These are phyloP conservation scores for Rhizoclosmatium sp. DNA, from an alignment of 192 early-diverging fungal species.

Conservation along the genomic window DNA sequence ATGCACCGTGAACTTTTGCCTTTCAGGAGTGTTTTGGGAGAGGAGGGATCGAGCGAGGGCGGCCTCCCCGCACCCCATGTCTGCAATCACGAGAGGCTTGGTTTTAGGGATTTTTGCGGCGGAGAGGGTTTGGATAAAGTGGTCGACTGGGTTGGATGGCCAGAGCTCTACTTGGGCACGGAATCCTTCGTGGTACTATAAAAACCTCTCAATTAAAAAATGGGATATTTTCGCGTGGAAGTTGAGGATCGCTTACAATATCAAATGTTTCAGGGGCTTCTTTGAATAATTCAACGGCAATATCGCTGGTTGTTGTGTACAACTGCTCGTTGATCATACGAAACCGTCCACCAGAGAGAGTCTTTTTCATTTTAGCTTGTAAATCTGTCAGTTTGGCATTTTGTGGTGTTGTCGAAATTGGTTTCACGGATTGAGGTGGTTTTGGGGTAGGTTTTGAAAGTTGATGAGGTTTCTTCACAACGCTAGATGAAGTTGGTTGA, in stretches of 20 bases:
- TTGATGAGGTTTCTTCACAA: not conserved
- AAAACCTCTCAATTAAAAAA: constrained; percentile 54
- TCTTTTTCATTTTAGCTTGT: constrained; percentile 73
- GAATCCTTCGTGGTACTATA: constrained; percentile 92
- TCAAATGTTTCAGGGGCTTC: constrained; percentile 89
- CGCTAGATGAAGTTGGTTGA: not conserved
- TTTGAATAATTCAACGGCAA: constrained; percentile 79
- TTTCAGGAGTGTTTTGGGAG: constrained; percentile 18
- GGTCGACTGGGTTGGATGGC: constrained; percentile 93
- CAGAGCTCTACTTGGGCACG: constrained; percentile 87
- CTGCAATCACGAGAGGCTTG: constrained; percentile 72
- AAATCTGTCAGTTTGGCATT: constrained; percentile 58
- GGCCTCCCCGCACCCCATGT: constrained; percentile 97
- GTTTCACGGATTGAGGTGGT: constrained; percentile 6
- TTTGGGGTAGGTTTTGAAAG: not conserved
- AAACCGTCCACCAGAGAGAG: constrained; percentile 67
- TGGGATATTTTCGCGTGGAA: constrained; percentile 75
- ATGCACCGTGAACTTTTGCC: constrained; percentile 14
- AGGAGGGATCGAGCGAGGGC: constrained; percentile 77
- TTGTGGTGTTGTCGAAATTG: not conserved
- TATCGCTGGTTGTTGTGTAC: constrained; percentile 84
- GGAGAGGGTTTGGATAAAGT: constrained; percentile 75
- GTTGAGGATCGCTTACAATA: constrained; percentile 57
- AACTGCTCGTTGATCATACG: constrained; percentile 94
- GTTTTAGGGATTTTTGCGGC: constrained; percentile 47